These are phyloP conservation scores for Saxispiralis lemnorum DNA, from an alignment of 495 filamentous ascomycete genomes.

Conservation along the genomic window DNA sequence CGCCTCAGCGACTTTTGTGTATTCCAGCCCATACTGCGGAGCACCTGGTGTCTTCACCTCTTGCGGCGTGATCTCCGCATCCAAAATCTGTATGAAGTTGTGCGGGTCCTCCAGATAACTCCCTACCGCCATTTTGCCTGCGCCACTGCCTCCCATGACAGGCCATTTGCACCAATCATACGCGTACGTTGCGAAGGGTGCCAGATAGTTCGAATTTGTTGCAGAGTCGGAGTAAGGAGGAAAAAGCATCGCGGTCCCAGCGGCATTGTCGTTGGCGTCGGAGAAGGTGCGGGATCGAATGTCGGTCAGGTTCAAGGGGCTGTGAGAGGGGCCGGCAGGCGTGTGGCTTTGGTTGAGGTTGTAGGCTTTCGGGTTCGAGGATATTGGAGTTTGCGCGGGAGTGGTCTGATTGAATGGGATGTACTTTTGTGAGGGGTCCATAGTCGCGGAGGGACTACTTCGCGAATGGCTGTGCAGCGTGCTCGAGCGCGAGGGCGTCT, in stretches of 20 bases:
- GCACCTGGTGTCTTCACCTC: constrained; percentile 56
- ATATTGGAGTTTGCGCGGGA: constrained; percentile 37
- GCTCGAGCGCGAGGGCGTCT: constrained; percentile 48
- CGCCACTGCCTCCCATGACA: constrained; percentile 44
- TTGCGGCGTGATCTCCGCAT: constrained; percentile 59
- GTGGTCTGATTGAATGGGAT: constrained; percentile 50
- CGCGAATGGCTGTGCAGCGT: constrained; percentile 58
- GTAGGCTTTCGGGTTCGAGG: constrained; percentile 16
- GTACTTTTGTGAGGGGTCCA: constrained; percentile 45
- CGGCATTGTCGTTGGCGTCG: constrained; percentile 45
- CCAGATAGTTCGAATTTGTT: constrained; percentile 74
- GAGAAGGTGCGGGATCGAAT: constrained; percentile 68
- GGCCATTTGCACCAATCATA: constrained; percentile 99
- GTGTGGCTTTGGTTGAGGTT: constrained; percentile 31
- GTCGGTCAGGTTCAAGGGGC: constrained; percentile 76
- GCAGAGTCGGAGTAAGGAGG: constrained; percentile 32
- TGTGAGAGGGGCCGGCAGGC: constrained; percentile 57
- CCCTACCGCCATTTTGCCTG: constrained; percentile 81
- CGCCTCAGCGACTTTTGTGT: constrained; percentile 87
- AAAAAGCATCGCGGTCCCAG: constrained; percentile 31
- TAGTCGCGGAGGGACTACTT: constrained; percentile 58
- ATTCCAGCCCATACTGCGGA: constrained; percentile 62
- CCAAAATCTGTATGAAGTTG: constrained; percentile 98
- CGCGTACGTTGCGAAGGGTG: constrained; percentile 87
- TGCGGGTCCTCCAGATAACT: constrained; percentile 96